Evolutionary conservation across 2,329 filamentous ascomycete genomes (phyloP).

Genomic region (Chalaropsis thielavioides): DNA sequence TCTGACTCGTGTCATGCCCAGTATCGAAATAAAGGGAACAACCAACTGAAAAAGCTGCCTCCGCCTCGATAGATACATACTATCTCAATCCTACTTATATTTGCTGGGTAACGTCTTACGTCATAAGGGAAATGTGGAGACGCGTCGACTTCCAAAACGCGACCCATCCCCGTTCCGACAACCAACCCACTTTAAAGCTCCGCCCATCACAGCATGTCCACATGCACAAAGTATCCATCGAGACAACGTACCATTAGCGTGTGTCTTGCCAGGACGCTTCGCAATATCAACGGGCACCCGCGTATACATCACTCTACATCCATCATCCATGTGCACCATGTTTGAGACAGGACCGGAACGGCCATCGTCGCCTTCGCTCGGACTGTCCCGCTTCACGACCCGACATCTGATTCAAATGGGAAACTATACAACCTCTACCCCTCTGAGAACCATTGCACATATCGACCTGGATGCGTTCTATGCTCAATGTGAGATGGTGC

Average conservation of each 20-base stretch:
- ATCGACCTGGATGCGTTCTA: constrained; percentile 97
- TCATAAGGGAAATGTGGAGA: not conserved
- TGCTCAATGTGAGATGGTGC: constrained; percentile 86
- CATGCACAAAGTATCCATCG: too few species aligned
- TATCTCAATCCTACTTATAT: too few species aligned
- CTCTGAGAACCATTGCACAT: constrained; percentile 76
- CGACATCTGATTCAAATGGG: constrained; percentile 67
- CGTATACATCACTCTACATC: too few species aligned
- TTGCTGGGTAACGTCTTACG: not conserved
- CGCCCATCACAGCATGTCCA: not conserved
- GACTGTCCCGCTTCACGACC: constrained; percentile 64
- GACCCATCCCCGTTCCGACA: not conserved
- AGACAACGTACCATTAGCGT: too few species aligned
- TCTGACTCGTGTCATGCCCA: too few species aligned
- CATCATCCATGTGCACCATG: too few species aligned
- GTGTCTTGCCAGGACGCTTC: too few species aligned
- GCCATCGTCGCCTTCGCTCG: constrained; percentile 16
- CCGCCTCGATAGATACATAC: too few species aligned
- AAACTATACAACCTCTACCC: constrained; percentile 54
- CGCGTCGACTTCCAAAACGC: not conserved
- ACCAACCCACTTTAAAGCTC: not conserved
- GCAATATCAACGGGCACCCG: too few species aligned
- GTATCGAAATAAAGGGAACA: too few species aligned
- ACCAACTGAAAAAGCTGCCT: too few species aligned
- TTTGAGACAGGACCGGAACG: not conserved